These are phyloP conservation scores for Hypericum androsaemum DNA, from an alignment of 345 rosid genomes.

Conservation along the genomic window DNA sequence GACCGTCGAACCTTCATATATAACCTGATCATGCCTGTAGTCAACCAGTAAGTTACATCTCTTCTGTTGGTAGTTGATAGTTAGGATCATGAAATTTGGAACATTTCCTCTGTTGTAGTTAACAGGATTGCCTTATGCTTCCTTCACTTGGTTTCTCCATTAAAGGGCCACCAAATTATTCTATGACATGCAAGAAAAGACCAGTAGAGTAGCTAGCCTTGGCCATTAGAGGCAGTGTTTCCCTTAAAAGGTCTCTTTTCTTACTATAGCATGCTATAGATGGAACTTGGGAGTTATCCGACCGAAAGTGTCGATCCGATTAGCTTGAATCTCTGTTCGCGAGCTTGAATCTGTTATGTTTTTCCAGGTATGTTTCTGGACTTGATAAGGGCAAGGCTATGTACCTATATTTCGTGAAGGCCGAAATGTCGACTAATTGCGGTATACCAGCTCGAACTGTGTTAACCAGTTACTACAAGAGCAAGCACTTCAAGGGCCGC, in stretches of 20 bases:
- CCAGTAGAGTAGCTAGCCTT: too few species aligned
- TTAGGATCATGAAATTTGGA: too few species aligned
- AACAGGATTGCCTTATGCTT: too few species aligned
- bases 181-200: too few species aligned
- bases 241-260: too few species aligned
- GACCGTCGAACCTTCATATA: slow-evolving; percentile 58
- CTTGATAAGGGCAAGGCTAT: slow-evolving; percentile 63
- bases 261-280: too few species aligned
- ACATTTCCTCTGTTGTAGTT: too few species aligned
- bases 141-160: too few species aligned
- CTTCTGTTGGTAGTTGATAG: neutral
- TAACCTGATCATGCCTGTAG: slow-evolving; percentile 60
- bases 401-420: slow-evolving; percentile 53
- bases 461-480: slow-evolving; percentile 63
- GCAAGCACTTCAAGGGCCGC: slow-evolving; percentile 54
- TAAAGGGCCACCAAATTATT: too few species aligned
- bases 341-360: neutral
- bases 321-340: neutral
- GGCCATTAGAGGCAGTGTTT: too few species aligned
- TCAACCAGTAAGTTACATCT: slow-evolving; percentile 36
- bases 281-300: too few species aligned
- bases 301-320: too few species aligned
- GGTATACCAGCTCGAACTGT: slow-evolving; percentile 57
- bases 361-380: slow-evolving; percentile 37
- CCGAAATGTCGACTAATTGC: slow-evolving; percentile 46